Evolutionary conservation across 2,329 filamentous ascomycete species (phyloP).

Genomic region (Neofusicoccum sp.): DNA sequence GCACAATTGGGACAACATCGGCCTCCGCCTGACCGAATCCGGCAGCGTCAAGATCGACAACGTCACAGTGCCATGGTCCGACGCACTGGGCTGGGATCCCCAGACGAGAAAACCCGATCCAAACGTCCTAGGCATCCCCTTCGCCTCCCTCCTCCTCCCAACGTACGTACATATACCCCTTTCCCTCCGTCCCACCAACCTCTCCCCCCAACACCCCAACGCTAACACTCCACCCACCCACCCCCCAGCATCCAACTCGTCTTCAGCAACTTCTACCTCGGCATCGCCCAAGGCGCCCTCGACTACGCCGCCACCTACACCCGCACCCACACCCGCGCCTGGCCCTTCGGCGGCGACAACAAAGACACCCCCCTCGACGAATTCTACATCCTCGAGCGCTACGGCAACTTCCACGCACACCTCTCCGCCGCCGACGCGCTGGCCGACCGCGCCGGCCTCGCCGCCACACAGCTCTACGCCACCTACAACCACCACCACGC

Average conservation of each 20-base stretch:
- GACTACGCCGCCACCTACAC: conserved; percentile 61
- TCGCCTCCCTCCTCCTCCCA: conserved; percentile 61
- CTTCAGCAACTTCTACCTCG: conserved; percentile 68
- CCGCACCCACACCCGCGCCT: conserved; percentile 58
- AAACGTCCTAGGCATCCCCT: conserved; percentile 56
- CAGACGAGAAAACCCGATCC: conserved; percentile 54
- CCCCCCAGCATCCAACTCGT: conserved; percentile 60
- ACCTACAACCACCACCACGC: conserved; percentile 36
- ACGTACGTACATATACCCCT: conserved; percentile 36
- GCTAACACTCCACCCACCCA: neutral
- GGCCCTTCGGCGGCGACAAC: conserved; percentile 66
- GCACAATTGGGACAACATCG: conserved; percentile 68
- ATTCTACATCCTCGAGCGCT: conserved; percentile 66
- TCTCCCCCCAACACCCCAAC: too few relatives aligned
- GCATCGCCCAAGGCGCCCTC: conserved; percentile 63
- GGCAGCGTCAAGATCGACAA: conserved; percentile 64
- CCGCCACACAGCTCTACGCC: conserved; percentile 52
- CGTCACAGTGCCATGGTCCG: conserved; percentile 59
- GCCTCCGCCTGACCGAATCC: conserved; percentile 65
- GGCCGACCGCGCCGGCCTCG: conserved; percentile 57
- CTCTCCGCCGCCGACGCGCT: conserved; percentile 62
- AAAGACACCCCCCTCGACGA: conserved; percentile 63
- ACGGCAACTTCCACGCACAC: conserved; percentile 66
- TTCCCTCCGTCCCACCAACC: neutral
- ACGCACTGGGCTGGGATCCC: conserved; percentile 64